These are phyloP conservation scores for Gnomoniopsis smithogilvyi DNA, from an alignment of 2,329 filamentous ascomycete species.

Conservation along the genomic window DNA sequence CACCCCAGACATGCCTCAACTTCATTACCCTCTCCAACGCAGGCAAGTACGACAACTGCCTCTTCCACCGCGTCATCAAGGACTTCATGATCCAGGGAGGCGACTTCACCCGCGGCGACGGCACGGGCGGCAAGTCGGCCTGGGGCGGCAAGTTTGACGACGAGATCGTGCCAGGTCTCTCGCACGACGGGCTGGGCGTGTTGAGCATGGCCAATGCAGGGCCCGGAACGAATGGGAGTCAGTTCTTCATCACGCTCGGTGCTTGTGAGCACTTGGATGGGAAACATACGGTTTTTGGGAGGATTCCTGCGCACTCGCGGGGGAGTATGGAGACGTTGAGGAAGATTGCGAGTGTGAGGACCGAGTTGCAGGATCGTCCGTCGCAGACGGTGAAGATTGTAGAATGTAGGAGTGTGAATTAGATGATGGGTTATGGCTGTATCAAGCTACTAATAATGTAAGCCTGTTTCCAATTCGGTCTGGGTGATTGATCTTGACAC, in stretches of 20 bases:
- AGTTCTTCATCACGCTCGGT: slow-evolving; percentile 95
- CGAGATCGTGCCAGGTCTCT: slow-evolving; percentile 78
- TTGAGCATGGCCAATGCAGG: slow-evolving; percentile 95
- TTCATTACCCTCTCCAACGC: slow-evolving; percentile 10
- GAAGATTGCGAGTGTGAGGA: slow-evolving; percentile 3
- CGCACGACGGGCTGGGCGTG: slow-evolving; percentile 75
- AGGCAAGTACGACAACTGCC: slow-evolving; percentile 9
- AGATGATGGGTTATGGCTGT: no score
- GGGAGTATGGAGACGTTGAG: slow-evolving; percentile 5
- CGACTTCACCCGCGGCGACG: slow-evolving; percentile 91
- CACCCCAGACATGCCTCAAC: slow-evolving; percentile 3
- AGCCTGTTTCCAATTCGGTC: no score
- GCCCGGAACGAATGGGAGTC: slow-evolving; percentile 87
- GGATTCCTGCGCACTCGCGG: slow-evolving; percentile 49
- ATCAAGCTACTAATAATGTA: no score
- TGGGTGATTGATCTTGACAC: no score
- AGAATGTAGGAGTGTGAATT: not conserved
- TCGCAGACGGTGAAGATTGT: slow-evolving; percentile 8
- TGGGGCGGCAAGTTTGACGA: slow-evolving; percentile 87
- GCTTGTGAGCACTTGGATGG: slow-evolving; percentile 82
- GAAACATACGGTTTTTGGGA: slow-evolving; percentile 95
- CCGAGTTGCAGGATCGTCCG: slow-evolving; percentile 8
- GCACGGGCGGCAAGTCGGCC: slow-evolving; percentile 82
- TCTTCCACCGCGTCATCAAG: slow-evolving; percentile 11
- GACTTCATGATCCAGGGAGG: slow-evolving; percentile 96